Percentiles rank a stretch among this genome's conserved stretches.
phyloP scores from a whole-genome alignment of 2,329 filamentous ascomycete species.

The Samsoniella hepiali region DNA sequence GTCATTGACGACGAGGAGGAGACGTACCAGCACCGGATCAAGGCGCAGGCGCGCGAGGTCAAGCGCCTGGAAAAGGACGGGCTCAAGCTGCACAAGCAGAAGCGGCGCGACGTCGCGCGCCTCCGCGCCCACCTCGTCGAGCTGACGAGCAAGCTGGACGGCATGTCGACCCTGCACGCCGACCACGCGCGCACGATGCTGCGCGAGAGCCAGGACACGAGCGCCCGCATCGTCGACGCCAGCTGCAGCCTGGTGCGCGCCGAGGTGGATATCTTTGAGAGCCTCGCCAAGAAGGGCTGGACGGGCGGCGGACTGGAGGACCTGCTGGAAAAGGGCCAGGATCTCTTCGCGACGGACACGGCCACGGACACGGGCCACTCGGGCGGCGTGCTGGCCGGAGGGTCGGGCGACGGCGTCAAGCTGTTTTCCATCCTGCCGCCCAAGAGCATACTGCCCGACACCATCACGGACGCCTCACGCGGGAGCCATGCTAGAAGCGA shows the following conservation, averaged over 20 bases:
- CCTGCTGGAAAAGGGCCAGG: constrained; percentile 59
- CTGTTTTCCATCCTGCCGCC: constrained; percentile 64
- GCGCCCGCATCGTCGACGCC: constrained; percentile 59
- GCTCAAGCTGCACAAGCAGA: constrained; percentile 57
- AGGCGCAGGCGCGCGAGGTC: constrained; percentile 57
- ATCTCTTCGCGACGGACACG: constrained; percentile 53
- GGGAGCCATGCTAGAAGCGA: constrained; percentile 46
- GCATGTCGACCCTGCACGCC: constrained; percentile 57
- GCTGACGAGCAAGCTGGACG: constrained; percentile 60
- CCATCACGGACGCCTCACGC: constrained; percentile 38
- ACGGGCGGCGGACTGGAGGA: constrained; percentile 64
- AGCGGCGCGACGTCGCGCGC: constrained; percentile 56
- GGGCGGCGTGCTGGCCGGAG: constrained; percentile 29
- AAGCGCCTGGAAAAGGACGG: constrained; percentile 63
- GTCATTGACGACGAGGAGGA: constrained; percentile 64
- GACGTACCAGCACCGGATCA: constrained; percentile 54
- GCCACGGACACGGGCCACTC: constrained; percentile 22
- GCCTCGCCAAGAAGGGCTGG: constrained; percentile 65
- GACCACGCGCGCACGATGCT: constrained; percentile 58
- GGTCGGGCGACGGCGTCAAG: constrained; percentile 40
- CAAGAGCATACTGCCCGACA: constrained; percentile 59
- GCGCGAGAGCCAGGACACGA: constrained; percentile 63
- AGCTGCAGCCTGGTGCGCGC: constrained; percentile 63
- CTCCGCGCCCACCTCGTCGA: constrained; percentile 63
- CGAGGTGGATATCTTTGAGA: constrained; percentile 68